Evolutionary conservation across 192 early-diverging fungal species (phyloP), one percentile per base, ranked within the genome.

Genomic region (Coemansia furcata): DNA sequence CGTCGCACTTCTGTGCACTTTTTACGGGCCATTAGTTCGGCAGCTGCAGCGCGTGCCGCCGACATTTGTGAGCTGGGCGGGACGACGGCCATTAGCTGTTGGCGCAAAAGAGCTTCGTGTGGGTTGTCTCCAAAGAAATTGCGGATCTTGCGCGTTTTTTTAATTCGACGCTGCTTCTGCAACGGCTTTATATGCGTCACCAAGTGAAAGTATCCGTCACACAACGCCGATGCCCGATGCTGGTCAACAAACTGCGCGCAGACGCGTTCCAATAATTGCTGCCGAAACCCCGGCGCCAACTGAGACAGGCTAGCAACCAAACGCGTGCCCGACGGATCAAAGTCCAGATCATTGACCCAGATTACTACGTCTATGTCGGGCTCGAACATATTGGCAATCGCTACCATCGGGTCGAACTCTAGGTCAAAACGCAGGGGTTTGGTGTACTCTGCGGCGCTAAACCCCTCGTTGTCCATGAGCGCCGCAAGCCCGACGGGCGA

Each of bases 41-140:
- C 23, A 2, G 72, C 80, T 0, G 80, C 80, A 3, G 80, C 80
- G 0, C 76, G 60, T 0, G 74, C 74, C 1, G 80, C 80, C 17
- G 62, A 37, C 52, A 39, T 29, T 4, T 82, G 80, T 38, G 80
- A 77, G 69, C 80, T 82, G 3, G 80, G 80, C 42, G 80, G 80
- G 1, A 82, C 80, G 12, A 82, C 72, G 3, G 80, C 75, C 68
- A 82, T 74, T 37, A 74, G 66, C 71, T 85, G 89, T 74, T 75
- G 72, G 35, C 78, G 72, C 69, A 91, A 62, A 33, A 84, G 76
- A 32, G 88, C 86, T 37, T 76, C 77, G 14, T 85, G 73, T 21
- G 86, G 87, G 26, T 87, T 76, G 50, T 85, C 76, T 32, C 89
- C 89, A 82, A 91, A 91, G 77, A 91, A 91, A 52, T 86, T 88